Base-by-base conservation (phyloP, 176 grass and related monocot genomes). In the Eleusine indica region DNA sequence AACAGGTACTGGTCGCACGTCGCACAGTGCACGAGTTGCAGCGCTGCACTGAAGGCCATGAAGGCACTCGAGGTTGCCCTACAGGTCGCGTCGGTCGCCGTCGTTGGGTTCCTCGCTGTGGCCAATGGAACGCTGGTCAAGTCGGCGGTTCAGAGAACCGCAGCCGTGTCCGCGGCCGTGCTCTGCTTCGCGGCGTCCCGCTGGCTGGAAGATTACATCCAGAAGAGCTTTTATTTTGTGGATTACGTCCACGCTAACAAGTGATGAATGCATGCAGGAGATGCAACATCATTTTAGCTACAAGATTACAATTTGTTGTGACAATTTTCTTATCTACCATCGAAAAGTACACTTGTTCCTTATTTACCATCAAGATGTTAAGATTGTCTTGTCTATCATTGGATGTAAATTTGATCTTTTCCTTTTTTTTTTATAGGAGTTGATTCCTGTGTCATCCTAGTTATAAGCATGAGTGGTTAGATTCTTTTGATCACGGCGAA, bases 211-310 rank as follows among this genome's bases (percentile, higher is more conserved):
- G 70, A 71, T 71, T 96, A 87, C 88, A 85, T 93, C 73, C 30
- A 96, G 48, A 93, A 96, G 84, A 93, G 53, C 67, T 96, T 96
- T 64, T 96, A 96, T 44, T 96, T 87, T 83, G 86, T 91, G 51
- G 88, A 91, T 63, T 96, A 96, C 46, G 83, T 87, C 64, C 94
- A 96, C 80, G 94, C 91, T 52, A 80, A 87, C 82, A 89, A 53
- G 51, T 53, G 47, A 49, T 49, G 10, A 13, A 13, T 13, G 9
- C 6, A 43, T 6, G 41, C 7, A 4, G 41, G 41, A 7, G 7
- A 7, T 43, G 2, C 4, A 43, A 0, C 41, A 4, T 43, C 6
- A 7, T 43, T 43, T 6, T 43, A 43, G 41, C 41, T 43, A 43
- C 4, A 43, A 4, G 32, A 35, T 35, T 35, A 35, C 32, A 35